A percentile compares a stretch with the other conserved stretches of the same genome.
These are phyloP conservation scores for Penicillium occitanis DNA, from an alignment of 2,329 filamentous ascomycete genomes.

Conservation along the genomic window DNA sequence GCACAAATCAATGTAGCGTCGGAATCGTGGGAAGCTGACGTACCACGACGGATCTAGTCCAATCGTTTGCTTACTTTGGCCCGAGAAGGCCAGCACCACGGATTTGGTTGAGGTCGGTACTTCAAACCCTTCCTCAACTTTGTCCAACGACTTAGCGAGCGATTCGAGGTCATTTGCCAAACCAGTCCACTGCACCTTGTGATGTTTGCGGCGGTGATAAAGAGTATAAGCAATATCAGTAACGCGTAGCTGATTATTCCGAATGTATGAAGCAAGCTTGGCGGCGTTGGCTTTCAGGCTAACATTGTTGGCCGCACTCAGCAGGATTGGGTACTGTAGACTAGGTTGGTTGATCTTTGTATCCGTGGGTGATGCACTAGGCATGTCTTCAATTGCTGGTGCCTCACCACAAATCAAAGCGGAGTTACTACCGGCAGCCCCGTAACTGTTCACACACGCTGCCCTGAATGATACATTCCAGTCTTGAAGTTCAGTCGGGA, in stretches of 20 bases:
- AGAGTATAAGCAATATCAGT: constrained; percentile 13
- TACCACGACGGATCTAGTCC: constrained; percentile 13
- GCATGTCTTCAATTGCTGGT: not conserved
- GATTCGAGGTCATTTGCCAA: constrained; percentile 1
- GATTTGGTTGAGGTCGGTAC: constrained; percentile 1
- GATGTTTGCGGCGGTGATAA: constrained; percentile 18
- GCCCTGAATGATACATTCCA: not conserved
- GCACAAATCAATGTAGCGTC: constrained; percentile 3
- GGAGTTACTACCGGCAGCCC: constrained; percentile 7
- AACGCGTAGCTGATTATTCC: not conserved
- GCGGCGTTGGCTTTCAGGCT: not conserved
- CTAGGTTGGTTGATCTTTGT: not conserved
- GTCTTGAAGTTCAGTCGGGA: constrained; percentile 25
- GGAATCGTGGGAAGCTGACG: not conserved
- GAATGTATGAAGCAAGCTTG: constrained; percentile 5
- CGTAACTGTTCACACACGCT: not conserved
- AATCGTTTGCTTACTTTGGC: constrained; percentile 18
- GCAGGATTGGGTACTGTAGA: not conserved
- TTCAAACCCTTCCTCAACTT: not conserved
- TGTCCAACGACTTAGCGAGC: not conserved
- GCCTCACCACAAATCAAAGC: not conserved
- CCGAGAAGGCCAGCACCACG: constrained; percentile 14
- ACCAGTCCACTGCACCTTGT: constrained; percentile 15
- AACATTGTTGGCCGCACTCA: not conserved
- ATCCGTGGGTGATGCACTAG: not conserved